phyloP scores from a whole-genome alignment of 2,329 filamentous ascomycete genomes.

The Ophiostoma australiae region DNA sequence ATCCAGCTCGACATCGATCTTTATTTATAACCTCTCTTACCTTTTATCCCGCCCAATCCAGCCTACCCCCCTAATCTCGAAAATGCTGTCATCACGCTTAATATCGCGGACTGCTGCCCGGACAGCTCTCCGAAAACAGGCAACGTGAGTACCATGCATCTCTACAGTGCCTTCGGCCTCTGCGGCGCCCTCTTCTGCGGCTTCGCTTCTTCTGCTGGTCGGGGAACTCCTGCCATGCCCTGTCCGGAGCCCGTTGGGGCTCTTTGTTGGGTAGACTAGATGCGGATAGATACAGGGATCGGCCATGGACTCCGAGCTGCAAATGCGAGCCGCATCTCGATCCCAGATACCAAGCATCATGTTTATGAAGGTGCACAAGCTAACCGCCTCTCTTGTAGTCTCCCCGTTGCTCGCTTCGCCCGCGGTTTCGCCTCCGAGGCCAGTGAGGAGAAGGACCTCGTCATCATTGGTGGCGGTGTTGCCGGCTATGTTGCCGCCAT shows the following conservation, averaged over 20 bases:
- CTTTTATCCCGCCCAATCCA: not conserved
- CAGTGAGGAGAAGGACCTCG: slow-evolving; percentile 87
- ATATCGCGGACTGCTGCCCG: slow-evolving; percentile 54
- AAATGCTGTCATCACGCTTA: slow-evolving; percentile 58
- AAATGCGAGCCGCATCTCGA: not conserved
- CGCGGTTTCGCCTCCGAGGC: slow-evolving; percentile 54
- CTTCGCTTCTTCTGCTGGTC: not conserved
- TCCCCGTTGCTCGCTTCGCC: slow-evolving; percentile 37
- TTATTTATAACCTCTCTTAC: not conserved
- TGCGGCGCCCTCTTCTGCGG: not conserved
- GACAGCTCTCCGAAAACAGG: slow-evolving; percentile 47
- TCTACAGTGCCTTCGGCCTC: not conserved
- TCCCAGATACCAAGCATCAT: not conserved
- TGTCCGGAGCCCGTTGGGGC: not conserved
- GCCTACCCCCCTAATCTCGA: slow-evolving; percentile 14
- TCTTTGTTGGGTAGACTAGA: not conserved
- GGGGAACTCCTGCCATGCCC: not conserved
- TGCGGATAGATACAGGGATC: not conserved
- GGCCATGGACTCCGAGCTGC: slow-evolving; percentile 4
- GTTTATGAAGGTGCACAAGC: not conserved
- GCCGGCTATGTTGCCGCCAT: slow-evolving; percentile 98
- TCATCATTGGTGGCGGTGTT: slow-evolving; percentile 97
- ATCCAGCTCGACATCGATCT: not conserved
- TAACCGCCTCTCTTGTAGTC: not conserved
- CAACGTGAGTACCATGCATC: slow-evolving; percentile 21